These are phyloP conservation scores for Holtermanniella nyarrowii DNA, from an alignment of 768 basidiomycete genomes.

Conservation along the genomic window DNA sequence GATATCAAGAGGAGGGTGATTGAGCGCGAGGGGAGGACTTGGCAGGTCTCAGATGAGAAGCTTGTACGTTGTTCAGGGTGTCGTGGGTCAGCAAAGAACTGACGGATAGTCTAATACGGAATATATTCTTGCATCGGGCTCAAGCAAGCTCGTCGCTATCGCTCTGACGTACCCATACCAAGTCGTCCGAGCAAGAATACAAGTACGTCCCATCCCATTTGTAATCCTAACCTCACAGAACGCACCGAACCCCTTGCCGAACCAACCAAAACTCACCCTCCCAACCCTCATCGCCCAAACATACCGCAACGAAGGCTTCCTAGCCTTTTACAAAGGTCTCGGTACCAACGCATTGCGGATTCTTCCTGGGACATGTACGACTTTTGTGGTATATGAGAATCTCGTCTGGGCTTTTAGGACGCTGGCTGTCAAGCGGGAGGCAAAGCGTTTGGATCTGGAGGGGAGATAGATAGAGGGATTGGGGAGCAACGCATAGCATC, in stretches of 20 bases:
- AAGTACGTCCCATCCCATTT: slow-evolving; percentile 48
- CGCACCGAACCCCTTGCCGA: slow-evolving; percentile 2
- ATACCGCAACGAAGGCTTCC: slow-evolving; percentile 65
- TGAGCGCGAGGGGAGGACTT: slow-evolving; percentile 53
- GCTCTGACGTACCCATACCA: slow-evolving; percentile 90
- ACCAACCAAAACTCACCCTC: slow-evolving; percentile 44
- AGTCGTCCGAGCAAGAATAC: slow-evolving; percentile 85
- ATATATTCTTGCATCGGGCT: slow-evolving; percentile 85
- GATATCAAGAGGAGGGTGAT: slow-evolving; percentile 55
- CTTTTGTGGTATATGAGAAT: slow-evolving; percentile 84
- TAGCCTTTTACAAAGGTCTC: slow-evolving; percentile 89
- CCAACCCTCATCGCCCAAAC: slow-evolving; percentile 68
- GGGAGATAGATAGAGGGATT: too few species aligned
- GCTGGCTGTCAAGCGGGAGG: slow-evolving; percentile 24
- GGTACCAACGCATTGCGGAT: slow-evolving; percentile 90
- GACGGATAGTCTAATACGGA: slow-evolving; percentile 65
- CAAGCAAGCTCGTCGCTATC: slow-evolving; percentile 77
- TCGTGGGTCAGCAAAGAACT: not conserved
- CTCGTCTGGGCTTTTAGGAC: slow-evolving; percentile 38
- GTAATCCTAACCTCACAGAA: slow-evolving; percentile 1
- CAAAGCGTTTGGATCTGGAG: slow-evolving; percentile 1
- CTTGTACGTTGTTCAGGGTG: slow-evolving; percentile 52
- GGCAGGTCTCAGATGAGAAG: slow-evolving; percentile 68
- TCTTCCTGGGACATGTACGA: slow-evolving; percentile 92
- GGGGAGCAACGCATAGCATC: too few species aligned